Conservation (phyloP, 2,329 filamentous ascomycete species). For the Escovopsis sp. region DNA sequence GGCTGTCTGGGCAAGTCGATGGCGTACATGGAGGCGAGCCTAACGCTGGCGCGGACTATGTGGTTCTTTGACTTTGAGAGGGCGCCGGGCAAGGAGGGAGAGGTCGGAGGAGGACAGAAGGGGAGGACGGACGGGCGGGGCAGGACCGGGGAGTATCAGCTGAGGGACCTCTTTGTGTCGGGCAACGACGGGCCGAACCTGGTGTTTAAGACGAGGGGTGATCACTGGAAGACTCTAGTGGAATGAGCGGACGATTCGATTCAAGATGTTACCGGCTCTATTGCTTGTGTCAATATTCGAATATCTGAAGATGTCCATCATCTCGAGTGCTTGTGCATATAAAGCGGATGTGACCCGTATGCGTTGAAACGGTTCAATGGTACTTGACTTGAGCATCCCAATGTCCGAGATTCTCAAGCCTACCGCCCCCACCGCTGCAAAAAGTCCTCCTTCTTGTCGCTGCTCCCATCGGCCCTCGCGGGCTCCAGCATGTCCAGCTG, state of each 20-base stretch:
- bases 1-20: neutral
- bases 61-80: conserved; percentile 1
- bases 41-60: neutral
- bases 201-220: neutral
- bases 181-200: neutral
- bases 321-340: too few relatives aligned
- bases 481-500: conserved; percentile 25
- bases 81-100: neutral
- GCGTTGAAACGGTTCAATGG: too few relatives aligned
- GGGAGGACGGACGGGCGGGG: neutral
- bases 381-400: too few relatives aligned
- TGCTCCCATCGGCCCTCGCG: conserved; percentile 22
- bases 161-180: neutral
- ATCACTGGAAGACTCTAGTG: neutral
- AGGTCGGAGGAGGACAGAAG: neutral
- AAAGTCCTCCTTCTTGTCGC: conserved; percentile 35
- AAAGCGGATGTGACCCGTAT: too few relatives aligned
- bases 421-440: conserved; percentile 17
- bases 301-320: too few relatives aligned
- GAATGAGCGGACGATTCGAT: too few relatives aligned
- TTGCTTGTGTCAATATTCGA: too few relatives aligned
- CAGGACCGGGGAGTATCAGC: neutral
- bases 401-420: neutral
- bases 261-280: too few relatives aligned
- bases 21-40: conserved; percentile 1